These are phyloP conservation scores for Fragaria nilgerrensis DNA, from an alignment of 306 rosid species.

Conservation along the genomic window DNA sequence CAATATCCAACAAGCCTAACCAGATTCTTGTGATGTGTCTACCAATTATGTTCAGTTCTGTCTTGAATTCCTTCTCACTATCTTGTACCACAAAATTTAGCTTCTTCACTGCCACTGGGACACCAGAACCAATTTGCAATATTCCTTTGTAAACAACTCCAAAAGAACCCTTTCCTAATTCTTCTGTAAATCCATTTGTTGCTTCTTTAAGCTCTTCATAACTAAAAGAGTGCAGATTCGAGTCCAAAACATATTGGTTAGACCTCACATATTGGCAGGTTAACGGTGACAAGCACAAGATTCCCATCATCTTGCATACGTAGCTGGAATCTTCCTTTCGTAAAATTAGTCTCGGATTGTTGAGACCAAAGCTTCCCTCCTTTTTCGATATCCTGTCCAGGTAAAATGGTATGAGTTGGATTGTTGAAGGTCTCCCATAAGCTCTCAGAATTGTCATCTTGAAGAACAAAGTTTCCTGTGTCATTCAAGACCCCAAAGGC, in stretches of 20 bases:
- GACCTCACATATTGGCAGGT: constrained; percentile 15
- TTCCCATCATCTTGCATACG: constrained; percentile 36
- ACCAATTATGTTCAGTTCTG: constrained; percentile 29
- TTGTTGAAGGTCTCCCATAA: constrained; percentile 44
- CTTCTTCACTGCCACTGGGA: constrained; percentile 33
- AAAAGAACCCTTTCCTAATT: constrained; percentile 36
- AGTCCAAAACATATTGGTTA: background rate
- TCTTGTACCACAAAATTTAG: constrained; percentile 4
- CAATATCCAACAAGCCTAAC: constrained; percentile 28
- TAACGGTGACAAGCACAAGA: constrained; percentile 27
- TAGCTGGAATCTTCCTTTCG: constrained; percentile 42
- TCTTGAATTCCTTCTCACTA: constrained; percentile 27
- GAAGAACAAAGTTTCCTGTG: constrained; percentile 25
- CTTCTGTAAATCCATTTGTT: constrained; percentile 32
- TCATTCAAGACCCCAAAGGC: constrained; percentile 3
- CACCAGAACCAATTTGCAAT: background rate
- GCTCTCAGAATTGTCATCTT: background rate
- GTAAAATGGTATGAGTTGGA: constrained; percentile 54
- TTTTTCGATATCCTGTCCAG: constrained; percentile 34
- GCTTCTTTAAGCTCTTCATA: constrained; percentile 35
- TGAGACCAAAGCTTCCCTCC: constrained; percentile 20
- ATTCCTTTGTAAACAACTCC: constrained; percentile 40
- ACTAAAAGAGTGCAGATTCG: constrained; percentile 24
- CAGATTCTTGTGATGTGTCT: constrained; percentile 38
- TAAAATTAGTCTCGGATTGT: constrained; percentile 27